Percentiles rank a stretch among this genome's conserved stretches.
These are phyloP conservation scores for Physcia stellaris DNA, from an alignment of 495 filamentous ascomycete genomes.

Conservation along the genomic window DNA sequence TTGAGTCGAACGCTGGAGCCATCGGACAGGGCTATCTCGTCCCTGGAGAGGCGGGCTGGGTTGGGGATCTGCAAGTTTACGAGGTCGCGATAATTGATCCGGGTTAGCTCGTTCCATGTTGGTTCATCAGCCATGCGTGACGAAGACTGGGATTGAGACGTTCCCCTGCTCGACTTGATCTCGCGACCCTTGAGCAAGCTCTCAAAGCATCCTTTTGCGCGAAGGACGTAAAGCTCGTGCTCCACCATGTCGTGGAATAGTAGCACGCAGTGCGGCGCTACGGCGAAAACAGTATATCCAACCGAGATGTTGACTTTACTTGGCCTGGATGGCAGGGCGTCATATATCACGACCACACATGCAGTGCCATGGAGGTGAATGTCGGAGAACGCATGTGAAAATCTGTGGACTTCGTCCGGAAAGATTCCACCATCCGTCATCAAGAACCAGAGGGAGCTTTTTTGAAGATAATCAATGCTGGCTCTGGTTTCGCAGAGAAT, in stretches of 20 bases:
- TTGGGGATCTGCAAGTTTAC: slow-evolving; percentile 5
- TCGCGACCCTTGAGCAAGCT: background rate
- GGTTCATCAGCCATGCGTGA: slow-evolving; percentile 6
- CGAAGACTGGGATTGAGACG: no score
- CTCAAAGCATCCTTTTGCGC: slow-evolving; percentile 9
- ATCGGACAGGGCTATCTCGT: slow-evolving; percentile 3
- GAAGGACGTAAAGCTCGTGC: slow-evolving; percentile 1
- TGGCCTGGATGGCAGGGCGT: background rate
- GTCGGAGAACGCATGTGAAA: slow-evolving; percentile 5
- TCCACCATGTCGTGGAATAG: slow-evolving; percentile 6
- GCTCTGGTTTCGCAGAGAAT: slow-evolving; percentile 3
- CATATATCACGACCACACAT: slow-evolving; percentile 17
- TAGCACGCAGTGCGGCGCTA: slow-evolving; percentile 7
- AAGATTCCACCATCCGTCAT: slow-evolving; percentile 9
- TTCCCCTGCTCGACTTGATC: no score
- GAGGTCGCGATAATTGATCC: slow-evolving; percentile 14
- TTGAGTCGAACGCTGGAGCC: background rate
- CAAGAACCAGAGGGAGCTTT: slow-evolving; percentile 7
- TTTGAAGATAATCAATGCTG: background rate
- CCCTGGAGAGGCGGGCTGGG: background rate
- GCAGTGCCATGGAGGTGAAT: slow-evolving; percentile 17
- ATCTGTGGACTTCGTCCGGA: background rate
- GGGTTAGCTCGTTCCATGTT: slow-evolving; percentile 18
- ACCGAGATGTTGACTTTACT: slow-evolving; percentile 4
- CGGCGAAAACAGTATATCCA: slow-evolving; percentile 5